A percentile compares a stretch with the other conserved stretches of the same genome.
Conservation (phyloP, 176 grass and related monocot genomes). For the Zoysia pacifica region DNA sequence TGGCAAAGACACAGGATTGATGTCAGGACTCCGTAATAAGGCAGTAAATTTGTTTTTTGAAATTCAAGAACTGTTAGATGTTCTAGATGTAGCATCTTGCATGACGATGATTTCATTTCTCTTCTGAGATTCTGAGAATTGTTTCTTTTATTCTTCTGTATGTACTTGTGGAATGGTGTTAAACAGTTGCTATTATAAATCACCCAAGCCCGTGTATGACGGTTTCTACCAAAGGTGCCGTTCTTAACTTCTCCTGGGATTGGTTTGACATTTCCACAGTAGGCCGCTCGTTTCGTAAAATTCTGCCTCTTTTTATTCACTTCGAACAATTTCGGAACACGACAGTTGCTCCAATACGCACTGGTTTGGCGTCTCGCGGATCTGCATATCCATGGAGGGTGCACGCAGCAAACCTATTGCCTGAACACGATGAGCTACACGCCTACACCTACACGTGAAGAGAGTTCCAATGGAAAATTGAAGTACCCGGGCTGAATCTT, state of each 20-base stretch:
- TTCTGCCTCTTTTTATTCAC: background rate
- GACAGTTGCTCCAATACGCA: background rate
- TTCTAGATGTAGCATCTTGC: background rate
- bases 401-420: too few relatives aligned
- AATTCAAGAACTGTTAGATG: background rate
- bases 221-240: too few relatives aligned
- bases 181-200: background rate
- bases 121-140: background rate
- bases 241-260: too few relatives aligned
- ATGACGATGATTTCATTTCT: background rate
- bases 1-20: conserved; percentile 21
- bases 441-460: background rate
- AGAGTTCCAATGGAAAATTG: background rate
- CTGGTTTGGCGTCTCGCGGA: background rate
- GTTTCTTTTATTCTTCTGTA: background rate
- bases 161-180: background rate
- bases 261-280: too few relatives aligned
- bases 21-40: conserved; percentile 50
- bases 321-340: too few relatives aligned
- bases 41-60: conserved; percentile 16
- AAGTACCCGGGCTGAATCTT: background rate
- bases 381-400: background rate
- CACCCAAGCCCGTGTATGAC: background rate
- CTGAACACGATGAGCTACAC: background rate
- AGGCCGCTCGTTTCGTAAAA: too few relatives aligned